phyloP scores from a whole-genome alignment of 2,329 filamentous ascomycete genomes.

The Xylariales sp. region DNA sequence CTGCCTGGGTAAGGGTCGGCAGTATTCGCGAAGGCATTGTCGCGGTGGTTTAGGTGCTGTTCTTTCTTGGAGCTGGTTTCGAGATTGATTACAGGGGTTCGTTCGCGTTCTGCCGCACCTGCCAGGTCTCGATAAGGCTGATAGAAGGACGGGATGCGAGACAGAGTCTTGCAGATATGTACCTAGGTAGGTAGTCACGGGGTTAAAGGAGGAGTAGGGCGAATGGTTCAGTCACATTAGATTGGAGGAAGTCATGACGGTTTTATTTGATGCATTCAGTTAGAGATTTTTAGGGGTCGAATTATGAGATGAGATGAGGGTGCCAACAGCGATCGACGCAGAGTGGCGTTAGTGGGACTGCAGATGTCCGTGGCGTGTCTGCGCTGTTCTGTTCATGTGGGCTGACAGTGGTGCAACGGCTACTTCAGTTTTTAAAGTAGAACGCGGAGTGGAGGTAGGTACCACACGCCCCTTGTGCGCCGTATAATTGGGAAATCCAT shows the following conservation, averaged over 20 bases:
- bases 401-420: slow-evolving; percentile 10
- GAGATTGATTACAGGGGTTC: neutral
- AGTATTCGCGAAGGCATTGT: slow-evolving; percentile 77
- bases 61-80: neutral
- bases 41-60: slow-evolving; percentile 10
- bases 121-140: no score
- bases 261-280: no score
- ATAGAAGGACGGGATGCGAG: no score
- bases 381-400: neutral
- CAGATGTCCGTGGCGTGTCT: slow-evolving; percentile 6
- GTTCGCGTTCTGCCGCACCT: no score
- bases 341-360: slow-evolving; percentile 8
- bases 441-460: no score
- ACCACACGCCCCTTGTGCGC: no score
- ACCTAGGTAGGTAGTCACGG: no score
- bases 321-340: slow-evolving; percentile 7
- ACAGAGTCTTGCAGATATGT: no score
- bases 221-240: neutral
- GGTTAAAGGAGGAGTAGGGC: neutral
- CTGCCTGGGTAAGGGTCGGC: slow-evolving; percentile 74
- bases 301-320: no score
- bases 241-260: neutral
- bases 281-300: slow-evolving; percentile 10
- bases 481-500: no score
- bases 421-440: no score